Base-by-base conservation (phyloP, 164 flowering plant species). In the Annona cherimola region DNA sequence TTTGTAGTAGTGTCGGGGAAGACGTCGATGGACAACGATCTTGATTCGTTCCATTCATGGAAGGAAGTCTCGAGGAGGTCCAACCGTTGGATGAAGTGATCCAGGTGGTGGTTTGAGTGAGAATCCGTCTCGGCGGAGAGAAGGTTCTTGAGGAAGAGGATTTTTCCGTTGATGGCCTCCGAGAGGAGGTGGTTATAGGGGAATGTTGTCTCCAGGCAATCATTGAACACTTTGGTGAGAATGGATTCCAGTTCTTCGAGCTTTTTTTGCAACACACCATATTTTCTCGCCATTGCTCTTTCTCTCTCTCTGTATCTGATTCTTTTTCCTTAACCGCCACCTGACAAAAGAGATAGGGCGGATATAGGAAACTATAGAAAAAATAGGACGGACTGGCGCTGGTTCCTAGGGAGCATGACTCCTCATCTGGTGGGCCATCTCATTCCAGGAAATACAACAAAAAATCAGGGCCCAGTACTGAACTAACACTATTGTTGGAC, bases 71-170 rank as follows among this genome's bases (percentile, higher is more conserved):
- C 83, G 0, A 84, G 74, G 44, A 67, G 69, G 0, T 45, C 3
- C 1, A 86, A 76, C 35, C 81, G 71, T 18, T 59, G 68, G n/a
- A 57, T 73, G 5, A 83, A 66, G 79, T 74, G 79, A 43, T 59
- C 61, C 75, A 84, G 72, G 73, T 80, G 77, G 35, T 73, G 73
- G 4, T 14, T 9, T 12, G 83, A 79, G 50, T 61, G 74, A 3
- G 86, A 76, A 0, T 79, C 70, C 4, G 76, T 50, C 73, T 86
- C 86, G 1, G 82, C 81, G 0, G 84, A 68, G 9, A 86, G 70
- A 11, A 86, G 80, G 18, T 64, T 79, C 18, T 68, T 77, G 7
- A 80, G 19, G 75, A 82, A 83, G 1, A 16, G 39, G 11, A 83
- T 72, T 41, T 66, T 75, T 44, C 72, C 76, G 4, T 79, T 39